phyloP scores from a whole-genome alignment of 257 asterid species.

The Fraxinus anomala region DNA sequence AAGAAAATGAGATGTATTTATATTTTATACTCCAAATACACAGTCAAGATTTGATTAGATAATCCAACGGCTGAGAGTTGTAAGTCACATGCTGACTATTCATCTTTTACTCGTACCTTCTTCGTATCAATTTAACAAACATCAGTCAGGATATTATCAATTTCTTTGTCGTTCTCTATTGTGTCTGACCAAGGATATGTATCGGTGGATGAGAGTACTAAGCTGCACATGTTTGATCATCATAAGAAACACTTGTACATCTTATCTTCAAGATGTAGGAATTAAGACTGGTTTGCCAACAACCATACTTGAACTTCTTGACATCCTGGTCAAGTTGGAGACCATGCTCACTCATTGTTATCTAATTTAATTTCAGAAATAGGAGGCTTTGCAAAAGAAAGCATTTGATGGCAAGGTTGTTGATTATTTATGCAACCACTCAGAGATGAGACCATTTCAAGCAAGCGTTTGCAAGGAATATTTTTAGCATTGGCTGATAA shows the following conservation, averaged over 20 bases:
- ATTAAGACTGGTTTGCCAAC: conserved; percentile 32
- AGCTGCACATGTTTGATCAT: conserved; percentile 77
- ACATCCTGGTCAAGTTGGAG: conserved; percentile 94
- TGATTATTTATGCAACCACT: conserved; percentile 51
- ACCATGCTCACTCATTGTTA: not conserved
- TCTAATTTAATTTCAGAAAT: conserved; percentile 2
- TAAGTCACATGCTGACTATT: too few species aligned
- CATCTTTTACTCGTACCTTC: too few species aligned
- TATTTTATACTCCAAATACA: too few species aligned
- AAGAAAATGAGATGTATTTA: too few species aligned
- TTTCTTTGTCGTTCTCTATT: too few species aligned
- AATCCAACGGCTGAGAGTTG: too few species aligned
- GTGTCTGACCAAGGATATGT: conserved; percentile 63
- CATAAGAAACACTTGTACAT: conserved; percentile 57
- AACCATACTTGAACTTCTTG: conserved; percentile 74
- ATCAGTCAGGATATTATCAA: too few species aligned
- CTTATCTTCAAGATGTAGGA: conserved; percentile 61
- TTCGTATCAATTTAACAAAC: too few species aligned
- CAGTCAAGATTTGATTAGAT: too few species aligned
- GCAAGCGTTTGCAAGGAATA: conserved; percentile 21
- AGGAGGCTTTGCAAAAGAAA: conserved; percentile 69
- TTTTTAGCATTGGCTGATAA: conserved; percentile 42
- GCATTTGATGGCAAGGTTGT: conserved; percentile 25
- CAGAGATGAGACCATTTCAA: too few species aligned
- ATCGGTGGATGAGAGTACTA: conserved; percentile 76